Conservation (phyloP, 495 filamentous ascomycete species). For the Neurospora sp. region DNA sequence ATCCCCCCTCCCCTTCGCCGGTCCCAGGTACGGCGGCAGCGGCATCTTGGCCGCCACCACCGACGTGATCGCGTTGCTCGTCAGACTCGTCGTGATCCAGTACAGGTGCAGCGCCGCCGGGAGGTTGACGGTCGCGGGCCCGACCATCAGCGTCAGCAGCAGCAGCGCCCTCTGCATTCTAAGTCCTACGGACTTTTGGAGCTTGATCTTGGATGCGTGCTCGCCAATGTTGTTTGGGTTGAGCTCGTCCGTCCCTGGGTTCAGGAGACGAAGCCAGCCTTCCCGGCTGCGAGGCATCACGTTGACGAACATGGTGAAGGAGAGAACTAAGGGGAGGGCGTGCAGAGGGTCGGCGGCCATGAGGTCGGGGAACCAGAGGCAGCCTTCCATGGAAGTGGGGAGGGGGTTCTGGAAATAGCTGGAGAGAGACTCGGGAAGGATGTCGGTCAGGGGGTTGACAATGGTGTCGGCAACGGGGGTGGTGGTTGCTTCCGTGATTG, state of each 20-base stretch:
- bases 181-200: not conserved
- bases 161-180: constrained; percentile 25
- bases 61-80: not conserved
- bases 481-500: not conserved
- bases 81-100: constrained; percentile 46
- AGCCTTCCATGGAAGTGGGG: constrained; percentile 54
- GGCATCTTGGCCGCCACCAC: not conserved
- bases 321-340: constrained; percentile 54
- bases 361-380: constrained; percentile 75
- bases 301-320: constrained; percentile 36
- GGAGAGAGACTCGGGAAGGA: not conserved
- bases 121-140: constrained; percentile 40
- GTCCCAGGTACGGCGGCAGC: not conserved
- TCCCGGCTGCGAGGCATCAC: constrained; percentile 16
- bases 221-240: not conserved
- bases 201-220: not conserved
- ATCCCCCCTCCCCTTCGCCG: not conserved
- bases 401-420: not conserved
- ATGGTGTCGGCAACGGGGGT: not conserved
- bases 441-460: not conserved
- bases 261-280: not conserved
- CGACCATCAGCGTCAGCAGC: constrained; percentile 29
- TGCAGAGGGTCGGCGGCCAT: constrained; percentile 56
- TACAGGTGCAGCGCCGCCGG: constrained; percentile 61
- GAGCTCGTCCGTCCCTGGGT: not conserved